Percentiles rank a stretch among this genome's conserved stretches.
phyloP scores from a whole-genome alignment of 768 basidiomycete genomes.

The Gautieria morchelliformis region DNA sequence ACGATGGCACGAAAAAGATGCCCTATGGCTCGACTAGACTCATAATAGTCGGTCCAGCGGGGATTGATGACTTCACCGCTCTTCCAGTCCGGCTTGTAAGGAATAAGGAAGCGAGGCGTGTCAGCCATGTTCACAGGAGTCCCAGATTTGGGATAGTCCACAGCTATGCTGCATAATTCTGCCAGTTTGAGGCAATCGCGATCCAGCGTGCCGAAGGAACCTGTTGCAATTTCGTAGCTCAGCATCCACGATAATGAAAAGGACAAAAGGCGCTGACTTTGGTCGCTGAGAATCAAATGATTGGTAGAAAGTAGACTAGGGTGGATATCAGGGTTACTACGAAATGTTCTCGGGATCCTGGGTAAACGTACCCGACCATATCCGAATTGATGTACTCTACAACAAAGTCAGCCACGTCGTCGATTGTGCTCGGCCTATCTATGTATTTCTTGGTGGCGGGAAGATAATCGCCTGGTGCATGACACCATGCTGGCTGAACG shows the following conservation, averaged over 20 bases:
- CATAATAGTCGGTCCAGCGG: constrained; percentile 57
- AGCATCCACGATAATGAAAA: neutral
- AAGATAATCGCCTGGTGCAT: constrained; percentile 40
- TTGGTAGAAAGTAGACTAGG: constrained; percentile 59
- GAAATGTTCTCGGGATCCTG: neutral
- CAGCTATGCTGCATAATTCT: constrained; percentile 52
- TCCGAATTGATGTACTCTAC: constrained; percentile 81
- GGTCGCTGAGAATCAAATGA: constrained; percentile 35
- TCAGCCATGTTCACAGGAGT: constrained; percentile 45
- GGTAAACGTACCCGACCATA: constrained; percentile 43
- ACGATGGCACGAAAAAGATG: constrained; percentile 55
- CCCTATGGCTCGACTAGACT: constrained; percentile 62
- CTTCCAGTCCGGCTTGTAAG: constrained; percentile 75
- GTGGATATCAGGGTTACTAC: neutral
- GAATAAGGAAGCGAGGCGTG: constrained; percentile 48
- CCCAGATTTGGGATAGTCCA: constrained; percentile 77
- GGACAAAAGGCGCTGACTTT: neutral
- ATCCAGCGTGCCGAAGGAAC: constrained; percentile 43
- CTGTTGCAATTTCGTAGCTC: neutral
- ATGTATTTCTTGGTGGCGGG: constrained; percentile 9
- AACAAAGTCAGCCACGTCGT: constrained; percentile 72
- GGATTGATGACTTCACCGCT: constrained; percentile 43
- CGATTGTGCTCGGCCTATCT: constrained; percentile 37
- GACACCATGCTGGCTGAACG: constrained; percentile 35
- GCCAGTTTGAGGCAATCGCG: constrained; percentile 48